These are phyloP conservation scores for Phytophthora constricta DNA, from an alignment of 352 stramenopile species.

Conservation along the genomic window DNA sequence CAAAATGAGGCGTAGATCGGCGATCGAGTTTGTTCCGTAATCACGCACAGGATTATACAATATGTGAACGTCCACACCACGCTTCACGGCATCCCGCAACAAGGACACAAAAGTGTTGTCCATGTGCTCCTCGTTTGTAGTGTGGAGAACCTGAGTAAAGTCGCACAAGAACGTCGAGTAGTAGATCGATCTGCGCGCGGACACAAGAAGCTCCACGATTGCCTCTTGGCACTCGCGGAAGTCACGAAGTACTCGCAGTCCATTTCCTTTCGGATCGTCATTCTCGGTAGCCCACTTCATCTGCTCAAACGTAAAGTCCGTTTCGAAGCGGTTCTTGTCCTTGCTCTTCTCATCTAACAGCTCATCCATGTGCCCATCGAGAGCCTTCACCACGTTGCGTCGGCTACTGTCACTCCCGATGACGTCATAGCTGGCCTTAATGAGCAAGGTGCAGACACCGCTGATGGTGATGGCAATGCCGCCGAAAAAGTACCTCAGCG, in stretches of 20 bases:
- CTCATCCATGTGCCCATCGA: slow-evolving; percentile 35
- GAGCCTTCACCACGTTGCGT: slow-evolving; percentile 23
- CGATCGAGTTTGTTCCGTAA: slow-evolving; percentile 72
- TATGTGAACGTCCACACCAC: slow-evolving; percentile 71
- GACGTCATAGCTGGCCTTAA: slow-evolving; percentile 53
- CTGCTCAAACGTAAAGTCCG: slow-evolving; percentile 63
- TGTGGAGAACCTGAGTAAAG: slow-evolving; percentile 63
- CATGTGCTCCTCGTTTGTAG: slow-evolving; percentile 30
- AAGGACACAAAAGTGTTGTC: slow-evolving; percentile 69
- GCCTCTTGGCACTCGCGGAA: slow-evolving; percentile 70
- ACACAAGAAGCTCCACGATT: slow-evolving; percentile 65
- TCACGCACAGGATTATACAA: slow-evolving; percentile 79
- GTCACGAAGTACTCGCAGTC: slow-evolving; percentile 53
- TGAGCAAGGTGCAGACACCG: slow-evolving; percentile 67
- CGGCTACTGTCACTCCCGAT: slow-evolving; percentile 6
- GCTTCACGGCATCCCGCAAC: slow-evolving; percentile 57
- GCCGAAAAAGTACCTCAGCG: slow-evolving; percentile 55
- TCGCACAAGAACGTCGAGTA: slow-evolving; percentile 88
- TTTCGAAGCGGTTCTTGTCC: slow-evolving; percentile 33
- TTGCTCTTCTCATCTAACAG: slow-evolving; percentile 30
- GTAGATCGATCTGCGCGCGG: slow-evolving; percentile 65
- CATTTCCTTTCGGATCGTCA: slow-evolving; percentile 17
- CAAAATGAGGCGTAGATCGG: slow-evolving; percentile 52
- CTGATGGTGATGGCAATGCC: slow-evolving; percentile 67
- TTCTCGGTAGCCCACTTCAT: slow-evolving; percentile 61